These are phyloP conservation scores for Picea abies DNA, from an alignment of 83 land plant genomes.

Conservation along the genomic window DNA sequence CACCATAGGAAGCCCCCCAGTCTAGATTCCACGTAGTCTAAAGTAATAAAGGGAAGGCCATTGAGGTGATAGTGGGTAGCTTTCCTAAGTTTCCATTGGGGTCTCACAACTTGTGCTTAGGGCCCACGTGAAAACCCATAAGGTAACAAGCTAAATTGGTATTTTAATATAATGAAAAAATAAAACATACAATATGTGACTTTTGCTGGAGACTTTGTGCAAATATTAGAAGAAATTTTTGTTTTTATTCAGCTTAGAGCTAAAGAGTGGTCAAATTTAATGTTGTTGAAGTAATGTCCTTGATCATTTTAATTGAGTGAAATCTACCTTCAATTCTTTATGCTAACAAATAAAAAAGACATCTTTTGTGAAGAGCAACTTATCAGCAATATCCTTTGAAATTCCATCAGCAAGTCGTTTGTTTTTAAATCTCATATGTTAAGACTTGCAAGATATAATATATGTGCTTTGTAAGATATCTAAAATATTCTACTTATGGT, in stretches of 20 bases:
- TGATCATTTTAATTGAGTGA: neutral
- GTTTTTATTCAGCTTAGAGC: neutral
- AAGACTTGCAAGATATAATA: neutral
- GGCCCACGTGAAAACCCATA: too few species aligned
- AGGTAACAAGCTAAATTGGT: too few species aligned
- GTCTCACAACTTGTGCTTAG: too few species aligned
- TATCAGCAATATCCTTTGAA: neutral
- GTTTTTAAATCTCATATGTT: neutral
- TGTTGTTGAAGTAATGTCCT: neutral
- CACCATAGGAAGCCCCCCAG: too few species aligned
- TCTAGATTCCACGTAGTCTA: too few species aligned
- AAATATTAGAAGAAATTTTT: too few species aligned
- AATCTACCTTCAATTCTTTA: neutral
- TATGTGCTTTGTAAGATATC: neutral
- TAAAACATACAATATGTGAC: too few species aligned
- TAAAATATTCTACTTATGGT: neutral
- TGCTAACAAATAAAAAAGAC: neutral
- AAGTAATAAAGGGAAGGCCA: too few species aligned
- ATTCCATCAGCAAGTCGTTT: neutral
- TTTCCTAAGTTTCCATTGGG: too few species aligned
- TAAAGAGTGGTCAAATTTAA: neutral
- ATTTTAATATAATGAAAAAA: too few species aligned
- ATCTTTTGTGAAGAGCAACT: neutral
- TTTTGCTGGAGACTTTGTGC: too few species aligned
- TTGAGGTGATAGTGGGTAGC: too few species aligned